Conservation (phyloP, 78 protist genomes). For the Dictyostelium intermedium region DNA sequence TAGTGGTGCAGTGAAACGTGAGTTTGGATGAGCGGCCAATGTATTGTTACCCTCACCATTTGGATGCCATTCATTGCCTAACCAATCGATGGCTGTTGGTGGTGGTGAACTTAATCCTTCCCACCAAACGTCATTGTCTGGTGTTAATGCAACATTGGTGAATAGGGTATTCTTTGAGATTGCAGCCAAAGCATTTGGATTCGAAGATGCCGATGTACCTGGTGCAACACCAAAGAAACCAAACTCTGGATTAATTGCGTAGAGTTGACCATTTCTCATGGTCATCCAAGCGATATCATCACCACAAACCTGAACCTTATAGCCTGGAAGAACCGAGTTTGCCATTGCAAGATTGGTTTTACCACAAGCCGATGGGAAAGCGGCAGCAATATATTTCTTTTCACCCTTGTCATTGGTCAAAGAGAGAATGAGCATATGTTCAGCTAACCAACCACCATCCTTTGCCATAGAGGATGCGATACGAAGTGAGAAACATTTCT, state of each 20-base stretch:
- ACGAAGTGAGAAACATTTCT: conserved; percentile 95
- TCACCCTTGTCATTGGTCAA: conserved; percentile 84
- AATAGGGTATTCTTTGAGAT: conserved; percentile 86
- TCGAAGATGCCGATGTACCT: conserved; percentile 89
- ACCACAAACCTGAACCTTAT: conserved; percentile 90
- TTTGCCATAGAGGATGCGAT: conserved; percentile 90
- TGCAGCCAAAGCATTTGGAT: conserved; percentile 87
- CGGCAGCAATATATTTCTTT: conserved; percentile 91
- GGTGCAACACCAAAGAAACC: conserved; percentile 98
- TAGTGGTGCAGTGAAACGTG: conserved; percentile 92
- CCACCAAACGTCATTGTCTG: conserved; percentile 96
- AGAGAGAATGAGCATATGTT: conserved; percentile 94
- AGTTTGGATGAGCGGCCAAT: conserved; percentile 93
- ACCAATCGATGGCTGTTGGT: conserved; percentile 38
- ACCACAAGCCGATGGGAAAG: conserved; percentile 97
- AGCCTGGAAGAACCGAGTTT: conserved; percentile 81
- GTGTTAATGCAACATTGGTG: conserved; percentile 92
- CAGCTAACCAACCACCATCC: conserved; percentile 95
- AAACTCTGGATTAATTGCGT: conserved; percentile 94
- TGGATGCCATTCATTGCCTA: conserved; percentile 90
- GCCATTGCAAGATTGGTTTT: conserved; percentile 96
- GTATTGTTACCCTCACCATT: neutral
- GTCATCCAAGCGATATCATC: conserved; percentile 96
- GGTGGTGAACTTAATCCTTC: conserved; percentile 87
- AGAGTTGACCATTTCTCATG: conserved; percentile 83